Evolutionary conservation across 2,329 filamentous ascomycete genomes (phyloP), one percentile per base, ranked within the genome.

Genomic region (Triangularia verruculosa): DNA sequence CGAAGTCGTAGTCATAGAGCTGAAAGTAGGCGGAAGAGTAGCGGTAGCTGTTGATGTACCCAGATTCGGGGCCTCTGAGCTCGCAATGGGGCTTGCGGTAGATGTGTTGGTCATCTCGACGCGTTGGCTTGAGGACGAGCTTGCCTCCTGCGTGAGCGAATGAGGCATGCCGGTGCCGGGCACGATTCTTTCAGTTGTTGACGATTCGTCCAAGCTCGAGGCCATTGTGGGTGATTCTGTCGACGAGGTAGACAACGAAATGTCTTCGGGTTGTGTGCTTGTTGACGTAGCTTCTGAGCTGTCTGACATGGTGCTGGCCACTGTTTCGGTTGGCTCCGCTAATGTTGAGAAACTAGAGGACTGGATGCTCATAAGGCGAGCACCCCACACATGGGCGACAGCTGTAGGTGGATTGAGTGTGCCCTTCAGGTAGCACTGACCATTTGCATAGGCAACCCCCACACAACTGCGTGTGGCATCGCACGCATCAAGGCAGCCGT

Each of bases 371-470:
- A 20, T 4, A 20, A 47, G 39, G 6, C 39, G 56, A 51, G 32
- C 56, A 39, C 32, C 34, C 56, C 56, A 58, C 22, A 58, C 34
- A n/a, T 58, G 32, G 4, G 15, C 24, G n/a, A 34, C 30, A 15
- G 27, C n/a, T n/a, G 25, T 17, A 9, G 22, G 32, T 9, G 22
- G n/a, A 12, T 39, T n/a, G 17, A 58, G 34, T n/a, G 30, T 34
- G 5, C 34, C 56, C 56, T 58, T 58, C 11, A 58, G 25, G 56
- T 58, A 58, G 56, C 56, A 58, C 22, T 27, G 32, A 15, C 34
- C 56, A 24, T 22, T 22, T 20, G 32, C 12, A 22, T 39, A 58
- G 9, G 56, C 30, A 22, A 58, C 56, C 4, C 22, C 34, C 15
- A 58, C 12, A 28, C 56, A 58, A 25, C 56, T 34, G 7, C 32